These are phyloP conservation scores for Aspergillus tubingensis DNA, from an alignment of 2,329 filamentous ascomycete species.

Conservation along the genomic window DNA sequence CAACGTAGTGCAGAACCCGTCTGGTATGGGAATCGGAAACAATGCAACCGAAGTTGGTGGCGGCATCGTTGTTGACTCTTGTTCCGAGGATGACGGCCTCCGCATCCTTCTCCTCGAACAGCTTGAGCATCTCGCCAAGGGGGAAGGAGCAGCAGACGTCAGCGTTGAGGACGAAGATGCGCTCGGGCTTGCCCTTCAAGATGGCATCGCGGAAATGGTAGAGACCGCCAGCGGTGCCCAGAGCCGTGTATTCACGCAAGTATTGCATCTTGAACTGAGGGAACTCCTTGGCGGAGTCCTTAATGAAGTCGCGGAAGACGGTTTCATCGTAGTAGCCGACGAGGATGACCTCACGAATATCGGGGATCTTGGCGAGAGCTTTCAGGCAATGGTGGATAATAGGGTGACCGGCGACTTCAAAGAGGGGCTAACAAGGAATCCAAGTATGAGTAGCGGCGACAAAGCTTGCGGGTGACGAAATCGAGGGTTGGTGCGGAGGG, in stretches of 20 bases:
- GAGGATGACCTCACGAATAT: constrained; percentile 93
- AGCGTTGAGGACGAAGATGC: constrained; percentile 95
- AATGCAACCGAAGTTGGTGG: constrained; percentile 96
- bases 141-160: constrained; percentile 99
- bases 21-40: constrained; percentile 92
- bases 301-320: constrained; percentile 98
- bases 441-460: neutral
- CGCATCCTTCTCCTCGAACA: constrained; percentile 92
- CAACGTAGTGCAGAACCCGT: constrained; percentile 96
- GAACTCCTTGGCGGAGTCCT: constrained; percentile 81
- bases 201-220: constrained; percentile 99
- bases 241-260: constrained; percentile 92
- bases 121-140: constrained; percentile 87
- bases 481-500: neutral
- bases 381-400: constrained; percentile 98
- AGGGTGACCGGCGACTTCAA: constrained; percentile 96
- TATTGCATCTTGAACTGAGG: constrained; percentile 90
- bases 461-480: constrained; percentile 2
- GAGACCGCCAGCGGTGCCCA: constrained; percentile 92
- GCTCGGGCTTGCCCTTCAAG: constrained; percentile 89
- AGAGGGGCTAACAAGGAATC: constrained; percentile 69
- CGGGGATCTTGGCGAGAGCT: constrained; percentile 84
- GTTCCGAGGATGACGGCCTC: constrained; percentile 97
- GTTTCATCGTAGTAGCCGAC: constrained; percentile 98
- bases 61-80: constrained; percentile 83